These are phyloP conservation scores for Camelina neglecta DNA, from an alignment of 345 rosid genomes.

Conservation along the genomic window DNA sequence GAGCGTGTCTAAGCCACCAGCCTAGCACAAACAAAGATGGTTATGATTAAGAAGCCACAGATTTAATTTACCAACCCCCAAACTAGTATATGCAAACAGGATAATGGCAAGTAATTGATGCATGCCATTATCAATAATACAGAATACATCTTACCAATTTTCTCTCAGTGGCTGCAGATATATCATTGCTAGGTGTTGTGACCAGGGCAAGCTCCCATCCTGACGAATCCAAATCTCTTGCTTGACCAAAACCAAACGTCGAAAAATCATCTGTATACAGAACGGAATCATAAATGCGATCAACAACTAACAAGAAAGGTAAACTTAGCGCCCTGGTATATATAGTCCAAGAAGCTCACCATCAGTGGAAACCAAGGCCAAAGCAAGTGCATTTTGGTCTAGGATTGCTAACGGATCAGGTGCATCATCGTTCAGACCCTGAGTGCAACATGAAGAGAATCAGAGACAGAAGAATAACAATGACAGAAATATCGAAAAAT, in stretches of 20 bases:
- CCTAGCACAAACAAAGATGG: conserved; percentile 46
- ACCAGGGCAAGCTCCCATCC: conserved; percentile 95
- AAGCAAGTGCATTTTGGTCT: conserved; percentile 78
- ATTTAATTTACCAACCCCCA: not conserved
- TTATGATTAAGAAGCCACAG: conserved; percentile 1
- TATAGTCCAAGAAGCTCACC: conserved; percentile 45
- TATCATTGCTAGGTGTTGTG: conserved; percentile 66
- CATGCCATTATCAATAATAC: conserved; percentile 24
- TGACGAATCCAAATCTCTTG: conserved; percentile 59
- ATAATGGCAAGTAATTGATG: not conserved
- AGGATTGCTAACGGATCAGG: conserved; percentile 68
- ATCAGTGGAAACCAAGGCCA: conserved; percentile 72
- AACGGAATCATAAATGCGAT: conserved; percentile 24
- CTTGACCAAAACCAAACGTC: conserved; percentile 55
- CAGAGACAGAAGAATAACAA: not conserved
- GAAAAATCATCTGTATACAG: conserved; percentile 53
- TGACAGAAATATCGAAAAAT: not conserved
- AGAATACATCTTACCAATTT: conserved; percentile 63
- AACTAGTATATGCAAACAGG: not conserved
- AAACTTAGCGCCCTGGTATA: conserved; percentile 2
- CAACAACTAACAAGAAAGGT: conserved; percentile 2
- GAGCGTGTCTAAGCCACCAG: conserved; percentile 86
- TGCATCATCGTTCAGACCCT: conserved; percentile 61
- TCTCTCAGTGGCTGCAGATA: conserved; percentile 68
- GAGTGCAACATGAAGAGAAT: conserved; percentile 24